phyloP scores from a whole-genome alignment of 2,329 filamentous ascomycete species.

The Trichoderma cornu-damae region DNA sequence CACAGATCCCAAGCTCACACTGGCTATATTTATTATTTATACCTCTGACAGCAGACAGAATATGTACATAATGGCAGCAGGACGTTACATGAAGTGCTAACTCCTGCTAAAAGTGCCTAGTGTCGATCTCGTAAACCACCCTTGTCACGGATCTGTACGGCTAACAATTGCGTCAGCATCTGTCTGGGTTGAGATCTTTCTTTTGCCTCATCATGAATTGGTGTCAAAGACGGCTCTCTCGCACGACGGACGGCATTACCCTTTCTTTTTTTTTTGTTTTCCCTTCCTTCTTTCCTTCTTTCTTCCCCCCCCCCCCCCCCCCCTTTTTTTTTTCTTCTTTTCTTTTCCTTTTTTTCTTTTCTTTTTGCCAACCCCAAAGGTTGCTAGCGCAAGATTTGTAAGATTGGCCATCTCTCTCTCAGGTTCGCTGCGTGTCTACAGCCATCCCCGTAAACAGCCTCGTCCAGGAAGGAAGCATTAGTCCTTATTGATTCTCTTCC shows the following conservation, averaged over 20 bases:
- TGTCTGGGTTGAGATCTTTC: conserved; percentile 11
- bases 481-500: conserved; percentile 58
- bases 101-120: conserved; percentile 15
- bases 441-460: not conserved
- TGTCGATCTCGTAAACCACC: conserved; percentile 15
- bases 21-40: conserved; percentile 8
- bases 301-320: too few relatives aligned
- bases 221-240: not conserved
- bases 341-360: too few relatives aligned
- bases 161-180: conserved; percentile 17
- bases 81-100: too few relatives aligned
- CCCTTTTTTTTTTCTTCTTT: too few relatives aligned
- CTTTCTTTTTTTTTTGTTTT: too few relatives aligned
- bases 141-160: conserved; percentile 16
- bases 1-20: conserved; percentile 8
- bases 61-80: too few relatives aligned
- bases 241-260: not conserved
- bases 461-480: conserved; percentile 24
- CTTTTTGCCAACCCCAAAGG: not conserved
- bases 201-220: not conserved
- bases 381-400: not conserved
- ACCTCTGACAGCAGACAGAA: not conserved
- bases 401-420: too few relatives aligned
- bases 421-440: not conserved
- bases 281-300: too few relatives aligned